These are phyloP conservation scores for Irpex sp. DNA, from an alignment of 1,284 basidiomycete species.

Conservation along the genomic window DNA sequence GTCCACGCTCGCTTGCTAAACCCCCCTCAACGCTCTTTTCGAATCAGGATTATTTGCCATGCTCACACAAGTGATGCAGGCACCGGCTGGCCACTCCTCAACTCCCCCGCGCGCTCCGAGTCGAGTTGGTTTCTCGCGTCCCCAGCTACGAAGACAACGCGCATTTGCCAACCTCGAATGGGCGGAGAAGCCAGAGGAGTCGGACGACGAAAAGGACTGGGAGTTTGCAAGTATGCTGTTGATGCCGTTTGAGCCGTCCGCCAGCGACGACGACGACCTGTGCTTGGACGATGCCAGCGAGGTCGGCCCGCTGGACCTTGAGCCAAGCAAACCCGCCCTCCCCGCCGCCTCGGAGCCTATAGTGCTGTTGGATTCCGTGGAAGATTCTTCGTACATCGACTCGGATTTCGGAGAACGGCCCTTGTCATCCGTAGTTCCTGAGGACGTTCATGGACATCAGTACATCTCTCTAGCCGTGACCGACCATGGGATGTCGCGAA, in stretches of 20 bases:
- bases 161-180: slow-evolving; percentile 6
- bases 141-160: slow-evolving; percentile 4
- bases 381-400: neutral
- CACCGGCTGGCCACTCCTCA: slow-evolving; percentile 1
- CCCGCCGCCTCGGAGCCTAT: slow-evolving; percentile 8
- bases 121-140: slow-evolving; percentile 11
- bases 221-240: slow-evolving; percentile 9
- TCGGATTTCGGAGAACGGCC: neutral
- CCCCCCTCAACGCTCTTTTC: neutral
- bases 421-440: neutral
- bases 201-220: slow-evolving; percentile 10
- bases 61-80: neutral
- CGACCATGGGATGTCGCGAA: slow-evolving; percentile 56
- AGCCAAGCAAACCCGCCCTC: slow-evolving; percentile 7
- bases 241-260: slow-evolving; percentile 4
- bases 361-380: slow-evolving; percentile 1
- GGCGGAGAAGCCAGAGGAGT: slow-evolving; percentile 5
- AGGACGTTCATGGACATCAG: slow-evolving; percentile 1
- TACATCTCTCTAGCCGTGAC: slow-evolving; percentile 19
- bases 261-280: slow-evolving; percentile 8
- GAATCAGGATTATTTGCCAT: neutral
- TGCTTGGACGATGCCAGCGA: slow-evolving; percentile 3
- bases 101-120: slow-evolving; percentile 10
- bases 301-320: neutral
- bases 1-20: slow-evolving; percentile 6